Percentiles rank a stretch among this genome's conserved stretches.
phyloP scores from a whole-genome alignment of 2,329 filamentous ascomycete genomes.

The Fusarium nematophilum region DNA sequence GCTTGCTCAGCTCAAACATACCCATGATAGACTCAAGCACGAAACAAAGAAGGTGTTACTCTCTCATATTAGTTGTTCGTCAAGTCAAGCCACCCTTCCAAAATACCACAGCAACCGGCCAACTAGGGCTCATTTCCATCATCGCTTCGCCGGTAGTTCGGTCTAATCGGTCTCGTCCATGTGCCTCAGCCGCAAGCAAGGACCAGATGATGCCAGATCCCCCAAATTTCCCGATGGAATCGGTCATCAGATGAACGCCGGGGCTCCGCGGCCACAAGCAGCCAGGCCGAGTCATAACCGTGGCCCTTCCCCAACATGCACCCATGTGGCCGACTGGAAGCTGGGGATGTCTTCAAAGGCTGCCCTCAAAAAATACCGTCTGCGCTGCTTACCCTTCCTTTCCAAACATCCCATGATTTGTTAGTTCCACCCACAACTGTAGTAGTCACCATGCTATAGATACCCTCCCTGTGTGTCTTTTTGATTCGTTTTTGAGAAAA shows the following conservation, averaged over 20 bases:
- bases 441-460: no score
- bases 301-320: neutral
- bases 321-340: neutral
- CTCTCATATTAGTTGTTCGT: no score
- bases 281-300: neutral
- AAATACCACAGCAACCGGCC: neutral
- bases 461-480: no score
- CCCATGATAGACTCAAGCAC: no score
- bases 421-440: no score
- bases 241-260: slow-evolving; percentile 11
- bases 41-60: no score
- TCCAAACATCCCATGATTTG: no score
- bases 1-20: no score
- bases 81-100: neutral
- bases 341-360: neutral
- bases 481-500: no score
- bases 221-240: slow-evolving; percentile 9
- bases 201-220: slow-evolving; percentile 20
- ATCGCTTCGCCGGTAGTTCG: neutral
- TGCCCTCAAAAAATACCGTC: neutral
- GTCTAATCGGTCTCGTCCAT: slow-evolving; percentile 8
- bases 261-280: neutral
- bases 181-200: slow-evolving; percentile 20
- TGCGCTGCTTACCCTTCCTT: neutral
- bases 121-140: slow-evolving; percentile 3